A percentile compares a stretch with the other conserved stretches of the same genome.
Evolutionary conservation across 1,139 yeast genomes (phyloP).

Genomic region (Candida freyschussii): DNA sequence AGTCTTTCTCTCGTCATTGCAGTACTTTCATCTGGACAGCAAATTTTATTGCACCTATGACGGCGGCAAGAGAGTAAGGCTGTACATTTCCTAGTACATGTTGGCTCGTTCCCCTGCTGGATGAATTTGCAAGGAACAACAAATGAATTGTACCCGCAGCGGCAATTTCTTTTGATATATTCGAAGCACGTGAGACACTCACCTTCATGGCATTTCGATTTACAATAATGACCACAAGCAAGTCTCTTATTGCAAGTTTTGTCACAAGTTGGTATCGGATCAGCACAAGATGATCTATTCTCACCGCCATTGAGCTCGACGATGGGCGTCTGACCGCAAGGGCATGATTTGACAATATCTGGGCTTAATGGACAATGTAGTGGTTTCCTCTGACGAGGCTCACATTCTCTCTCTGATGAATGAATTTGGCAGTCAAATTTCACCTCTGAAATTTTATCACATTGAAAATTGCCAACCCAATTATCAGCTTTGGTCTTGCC

Average conservation of each 20-base stretch:
- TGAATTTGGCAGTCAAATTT: conserved; percentile 67
- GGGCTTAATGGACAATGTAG: conserved; percentile 66
- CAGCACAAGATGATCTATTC: conserved; percentile 58
- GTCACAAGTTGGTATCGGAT: conserved; percentile 73
- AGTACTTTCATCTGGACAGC: conserved; percentile 64
- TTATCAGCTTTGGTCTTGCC: conserved; percentile 25
- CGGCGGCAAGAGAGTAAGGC: conserved; percentile 76
- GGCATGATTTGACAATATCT: conserved; percentile 53
- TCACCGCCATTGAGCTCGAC: conserved; percentile 31
- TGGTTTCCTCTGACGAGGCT: conserved; percentile 32
- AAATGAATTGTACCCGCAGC: conserved; percentile 37
- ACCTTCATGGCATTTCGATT: conserved; percentile 70
- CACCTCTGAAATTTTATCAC: conserved; percentile 47
- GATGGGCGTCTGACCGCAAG: conserved; percentile 62
- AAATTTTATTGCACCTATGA: conserved; percentile 64
- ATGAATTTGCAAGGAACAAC: conserved; percentile 61
- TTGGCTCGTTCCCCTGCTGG: conserved; percentile 48
- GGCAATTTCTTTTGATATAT: conserved; percentile 28
- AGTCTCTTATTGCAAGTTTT: conserved; percentile 55
- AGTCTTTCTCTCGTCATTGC: conserved; percentile 62
- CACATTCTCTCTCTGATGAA: conserved; percentile 54
- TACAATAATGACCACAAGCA: conserved; percentile 74
- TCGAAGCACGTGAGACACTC: conserved; percentile 62
- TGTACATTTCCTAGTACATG: conserved; percentile 71
- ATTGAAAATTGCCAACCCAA: conserved; percentile 64